Evolutionary conservation across 2,329 filamentous ascomycete species (phyloP).

Genomic region (Hymenoscyphus repandus): DNA sequence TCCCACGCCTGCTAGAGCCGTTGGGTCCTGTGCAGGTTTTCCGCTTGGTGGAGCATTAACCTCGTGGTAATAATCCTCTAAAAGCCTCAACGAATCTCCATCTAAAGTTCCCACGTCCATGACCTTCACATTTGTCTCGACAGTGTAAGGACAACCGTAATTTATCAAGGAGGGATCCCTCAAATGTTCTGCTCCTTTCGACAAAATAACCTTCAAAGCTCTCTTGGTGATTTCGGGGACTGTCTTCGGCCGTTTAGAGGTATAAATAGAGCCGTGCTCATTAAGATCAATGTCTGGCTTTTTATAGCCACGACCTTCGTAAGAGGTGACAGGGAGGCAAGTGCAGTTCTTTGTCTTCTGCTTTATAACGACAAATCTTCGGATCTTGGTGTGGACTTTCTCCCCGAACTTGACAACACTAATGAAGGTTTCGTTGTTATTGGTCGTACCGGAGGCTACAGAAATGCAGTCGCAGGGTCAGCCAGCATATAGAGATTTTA

Average conservation of each 20-base stretch:
- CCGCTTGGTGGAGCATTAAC: slow-evolving; percentile 2
- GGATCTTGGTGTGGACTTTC: slow-evolving; percentile 18
- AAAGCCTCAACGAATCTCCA: slow-evolving; percentile 10
- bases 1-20: slow-evolving; percentile 4
- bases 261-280: slow-evolving; percentile 22
- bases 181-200: slow-evolving; percentile 7
- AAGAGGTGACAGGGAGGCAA: slow-evolving; percentile 21
- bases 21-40: neutral
- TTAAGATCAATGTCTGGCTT: slow-evolving; percentile 21
- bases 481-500: too few species aligned
- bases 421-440: slow-evolving; percentile 12
- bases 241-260: neutral
- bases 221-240: slow-evolving; percentile 11
- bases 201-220: slow-evolving; percentile 14
- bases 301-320: slow-evolving; percentile 8
- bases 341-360: slow-evolving; percentile 11
- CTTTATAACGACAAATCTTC: slow-evolving; percentile 22
- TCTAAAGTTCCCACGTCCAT: slow-evolving; percentile 22
- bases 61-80: slow-evolving; percentile 6
- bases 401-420: slow-evolving; percentile 16
- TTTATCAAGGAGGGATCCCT: slow-evolving; percentile 19
- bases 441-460: slow-evolving; percentile 1
- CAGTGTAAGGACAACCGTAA: slow-evolving; percentile 19
- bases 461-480: too few species aligned
- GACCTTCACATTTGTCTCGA: slow-evolving; percentile 24